A percentile compares a stretch with the other conserved stretches of the same genome.
phyloP scores from a whole-genome alignment of 2,329 filamentous ascomycete species.

The Emergomyces orientalis region DNA sequence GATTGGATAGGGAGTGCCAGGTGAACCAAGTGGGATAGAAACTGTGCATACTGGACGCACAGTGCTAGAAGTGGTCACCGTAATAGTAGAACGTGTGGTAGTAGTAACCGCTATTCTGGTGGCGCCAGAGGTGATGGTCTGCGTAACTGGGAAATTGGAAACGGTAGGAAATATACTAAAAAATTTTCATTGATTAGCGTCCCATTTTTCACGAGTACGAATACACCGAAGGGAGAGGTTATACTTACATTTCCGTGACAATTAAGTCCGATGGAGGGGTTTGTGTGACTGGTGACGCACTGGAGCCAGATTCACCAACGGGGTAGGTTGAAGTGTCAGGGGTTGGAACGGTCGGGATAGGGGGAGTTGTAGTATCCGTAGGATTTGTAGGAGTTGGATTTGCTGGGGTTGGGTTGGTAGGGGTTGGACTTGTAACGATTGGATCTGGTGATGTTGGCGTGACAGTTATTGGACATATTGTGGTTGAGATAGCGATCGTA shows the following conservation, averaged over 20 bases:
- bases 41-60: constrained; percentile 18
- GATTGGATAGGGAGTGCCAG: constrained; percentile 24
- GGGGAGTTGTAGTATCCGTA: neutral
- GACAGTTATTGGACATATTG: constrained; percentile 44
- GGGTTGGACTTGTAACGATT: neutral
- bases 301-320: constrained; percentile 15
- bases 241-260: constrained; percentile 12
- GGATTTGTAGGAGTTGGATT: constrained; percentile 8
- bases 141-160: constrained; percentile 27
- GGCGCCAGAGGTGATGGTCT: constrained; percentile 34
- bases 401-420: neutral
- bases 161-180: constrained; percentile 16
- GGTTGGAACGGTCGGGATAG: constrained; percentile 2
- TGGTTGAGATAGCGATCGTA: constrained; percentile 50
- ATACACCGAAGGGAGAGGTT: neutral
- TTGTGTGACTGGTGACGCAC: constrained; percentile 7
- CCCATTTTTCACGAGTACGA: neutral
- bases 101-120: constrained; percentile 45
- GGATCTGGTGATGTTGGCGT: constrained; percentile 9
- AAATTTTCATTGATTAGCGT: neutral
- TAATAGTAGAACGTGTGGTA: constrained; percentile 49
- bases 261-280: constrained; percentile 12
- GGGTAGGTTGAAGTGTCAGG: constrained; percentile 13
- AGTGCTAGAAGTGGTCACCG: constrained; percentile 22
- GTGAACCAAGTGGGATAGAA: constrained; percentile 9